Evolutionary conservation across 2,329 filamentous ascomycete genomes (phyloP).

Genomic region (Calonectria pauciramosa): DNA sequence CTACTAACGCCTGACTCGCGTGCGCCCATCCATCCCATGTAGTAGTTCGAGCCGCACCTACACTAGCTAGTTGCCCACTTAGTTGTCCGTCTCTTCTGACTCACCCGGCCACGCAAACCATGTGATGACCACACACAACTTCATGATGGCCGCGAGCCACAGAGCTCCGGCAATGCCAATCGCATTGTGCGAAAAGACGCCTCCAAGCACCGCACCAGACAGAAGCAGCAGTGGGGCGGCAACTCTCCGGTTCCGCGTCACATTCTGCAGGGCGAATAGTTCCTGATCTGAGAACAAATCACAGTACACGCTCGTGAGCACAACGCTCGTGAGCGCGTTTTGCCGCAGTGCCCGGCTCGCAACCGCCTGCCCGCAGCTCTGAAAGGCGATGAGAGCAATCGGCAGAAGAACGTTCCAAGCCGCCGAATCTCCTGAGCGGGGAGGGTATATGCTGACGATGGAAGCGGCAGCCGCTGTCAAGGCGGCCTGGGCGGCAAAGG

Average conservation of each 20-base stretch:
- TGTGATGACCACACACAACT: constrained; percentile 66
- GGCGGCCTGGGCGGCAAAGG: constrained; percentile 66
- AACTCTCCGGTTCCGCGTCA: constrained; percentile 63
- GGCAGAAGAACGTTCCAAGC: constrained; percentile 75
- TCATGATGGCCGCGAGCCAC: constrained; percentile 71
- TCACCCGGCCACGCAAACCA: constrained; percentile 75
- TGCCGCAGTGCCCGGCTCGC: constrained; percentile 78
- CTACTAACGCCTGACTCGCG: background rate
- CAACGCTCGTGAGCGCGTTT: constrained; percentile 80
- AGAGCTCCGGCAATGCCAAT: constrained; percentile 67
- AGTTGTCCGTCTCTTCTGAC: constrained; percentile 26
- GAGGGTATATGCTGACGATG: constrained; percentile 63
- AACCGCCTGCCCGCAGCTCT: constrained; percentile 85
- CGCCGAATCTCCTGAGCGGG: constrained; percentile 56
- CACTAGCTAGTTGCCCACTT: background rate
- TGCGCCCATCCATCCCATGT: background rate
- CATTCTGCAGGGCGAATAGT: constrained; percentile 60
- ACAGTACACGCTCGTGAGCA: constrained; percentile 85
- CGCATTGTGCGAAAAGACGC: constrained; percentile 60
- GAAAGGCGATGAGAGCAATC: constrained; percentile 79
- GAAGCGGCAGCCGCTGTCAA: constrained; percentile 66
- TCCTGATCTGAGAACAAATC: constrained; percentile 79
- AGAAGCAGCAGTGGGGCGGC: constrained; percentile 64
- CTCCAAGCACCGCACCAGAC: constrained; percentile 63
- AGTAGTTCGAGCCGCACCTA: background rate